These are phyloP conservation scores for Chondrostereum purpureum DNA, from an alignment of 1,284 basidiomycete species.

Conservation along the genomic window DNA sequence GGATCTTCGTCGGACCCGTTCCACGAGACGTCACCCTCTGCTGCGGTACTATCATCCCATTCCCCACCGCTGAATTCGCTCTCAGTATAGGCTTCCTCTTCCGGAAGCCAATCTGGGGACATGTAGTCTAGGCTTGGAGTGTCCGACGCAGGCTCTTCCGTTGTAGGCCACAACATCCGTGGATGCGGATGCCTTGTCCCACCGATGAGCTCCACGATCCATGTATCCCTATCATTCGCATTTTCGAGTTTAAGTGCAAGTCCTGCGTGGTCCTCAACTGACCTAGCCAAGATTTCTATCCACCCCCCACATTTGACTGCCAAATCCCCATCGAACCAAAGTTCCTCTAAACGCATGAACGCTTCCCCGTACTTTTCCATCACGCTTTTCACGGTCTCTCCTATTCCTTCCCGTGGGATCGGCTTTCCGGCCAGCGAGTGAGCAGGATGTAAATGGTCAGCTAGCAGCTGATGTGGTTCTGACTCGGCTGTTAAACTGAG, in stretches of 20 bases:
- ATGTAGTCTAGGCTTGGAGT: slow-evolving; percentile 28
- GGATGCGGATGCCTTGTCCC: slow-evolving; percentile 21
- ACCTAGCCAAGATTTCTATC: slow-evolving; percentile 49
- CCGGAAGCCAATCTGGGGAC: slow-evolving; percentile 35
- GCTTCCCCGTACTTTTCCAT: slow-evolving; percentile 48
- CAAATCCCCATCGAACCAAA: slow-evolving; percentile 65
- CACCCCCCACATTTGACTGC: slow-evolving; percentile 62
- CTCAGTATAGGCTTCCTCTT: slow-evolving; percentile 24
- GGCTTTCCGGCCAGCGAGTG: slow-evolving; percentile 41
- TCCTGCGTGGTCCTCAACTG: slow-evolving; percentile 36
- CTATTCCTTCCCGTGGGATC: slow-evolving; percentile 41
- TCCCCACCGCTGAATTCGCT: slow-evolving; percentile 27
- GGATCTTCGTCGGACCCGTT: slow-evolving; percentile 28
- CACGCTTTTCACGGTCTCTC: slow-evolving; percentile 38
- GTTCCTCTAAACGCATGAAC: slow-evolving; percentile 50
- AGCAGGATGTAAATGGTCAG: slow-evolving; percentile 42
- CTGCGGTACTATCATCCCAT: slow-evolving; percentile 21
- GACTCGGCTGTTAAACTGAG: slow-evolving; percentile 18
- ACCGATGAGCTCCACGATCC: slow-evolving; percentile 37
- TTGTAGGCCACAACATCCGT: slow-evolving; percentile 20
- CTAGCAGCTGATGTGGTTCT: slow-evolving; percentile 49
- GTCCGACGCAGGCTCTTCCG: slow-evolving; percentile 17
- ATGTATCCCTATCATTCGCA: slow-evolving; percentile 27
- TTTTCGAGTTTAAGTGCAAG: slow-evolving; percentile 30
- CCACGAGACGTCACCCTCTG: slow-evolving; percentile 34